Conservation (phyloP, 768 basidiomycete species). For the Tylopilus felleus region DNA sequence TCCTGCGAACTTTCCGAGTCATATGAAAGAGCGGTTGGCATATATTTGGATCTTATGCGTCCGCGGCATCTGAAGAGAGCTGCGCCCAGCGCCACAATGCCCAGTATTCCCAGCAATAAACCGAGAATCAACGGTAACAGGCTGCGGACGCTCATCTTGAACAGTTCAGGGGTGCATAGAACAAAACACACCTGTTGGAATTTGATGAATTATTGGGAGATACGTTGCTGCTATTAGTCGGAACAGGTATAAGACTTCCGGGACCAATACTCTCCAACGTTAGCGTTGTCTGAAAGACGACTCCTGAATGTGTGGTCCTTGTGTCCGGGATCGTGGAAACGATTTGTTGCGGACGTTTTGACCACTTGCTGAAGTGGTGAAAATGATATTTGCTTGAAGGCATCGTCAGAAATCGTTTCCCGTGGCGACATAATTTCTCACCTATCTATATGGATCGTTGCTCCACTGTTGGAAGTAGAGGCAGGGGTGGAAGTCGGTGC, state of each 20-base stretch:
- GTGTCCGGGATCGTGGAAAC: not conserved
- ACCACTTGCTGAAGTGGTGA: not conserved
- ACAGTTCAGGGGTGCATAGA: not conserved
- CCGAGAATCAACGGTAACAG: constrained; percentile 11
- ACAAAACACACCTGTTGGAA: constrained; percentile 9
- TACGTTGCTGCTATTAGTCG: not conserved
- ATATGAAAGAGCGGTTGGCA: not conserved
- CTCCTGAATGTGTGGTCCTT: not conserved
- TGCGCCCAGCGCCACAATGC: constrained; percentile 5
- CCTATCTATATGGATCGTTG: constrained; percentile 1
- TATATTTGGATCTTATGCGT: not conserved
- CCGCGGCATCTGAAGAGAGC: constrained; percentile 2
- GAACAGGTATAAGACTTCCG: not conserved
- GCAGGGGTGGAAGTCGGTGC: not conserved
- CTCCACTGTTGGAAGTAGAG: not conserved
- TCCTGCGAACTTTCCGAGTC: not conserved
- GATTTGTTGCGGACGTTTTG: not conserved
- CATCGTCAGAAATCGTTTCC: not conserved
- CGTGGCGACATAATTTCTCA: not conserved
- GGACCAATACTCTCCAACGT: not conserved
- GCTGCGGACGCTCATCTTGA: constrained; percentile 8
- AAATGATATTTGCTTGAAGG: not conserved
- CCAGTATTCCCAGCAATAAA: constrained; percentile 4
- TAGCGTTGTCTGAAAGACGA: constrained; percentile 3
- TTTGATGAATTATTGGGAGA: not conserved